Evolutionary conservation across 805 yeast genomes (phyloP).

Genomic region (Cyberlindnera misumaiensis): DNA sequence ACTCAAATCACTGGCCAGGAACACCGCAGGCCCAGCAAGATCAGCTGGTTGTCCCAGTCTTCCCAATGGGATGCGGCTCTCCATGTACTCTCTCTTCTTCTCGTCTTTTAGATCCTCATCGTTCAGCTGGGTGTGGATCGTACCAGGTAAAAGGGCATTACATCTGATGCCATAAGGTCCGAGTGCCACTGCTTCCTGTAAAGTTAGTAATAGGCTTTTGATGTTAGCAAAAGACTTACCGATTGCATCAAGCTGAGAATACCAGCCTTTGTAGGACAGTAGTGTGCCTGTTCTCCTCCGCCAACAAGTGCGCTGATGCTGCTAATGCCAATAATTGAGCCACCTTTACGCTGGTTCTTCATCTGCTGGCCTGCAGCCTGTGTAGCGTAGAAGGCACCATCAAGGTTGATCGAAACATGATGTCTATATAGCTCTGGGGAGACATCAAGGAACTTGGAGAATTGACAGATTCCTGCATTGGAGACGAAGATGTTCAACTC

Average conservation of each 20-base stretch:
- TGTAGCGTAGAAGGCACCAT: constrained; percentile 38
- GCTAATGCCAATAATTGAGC: constrained; percentile 38
- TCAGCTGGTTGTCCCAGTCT: constrained; percentile 33
- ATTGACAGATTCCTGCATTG: constrained; percentile 41
- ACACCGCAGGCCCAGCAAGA: constrained; percentile 36
- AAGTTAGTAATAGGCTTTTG: too few species aligned
- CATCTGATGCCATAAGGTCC: constrained; percentile 38
- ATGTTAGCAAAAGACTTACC: too few species aligned
- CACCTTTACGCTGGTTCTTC: constrained; percentile 39
- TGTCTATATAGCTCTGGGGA: constrained; percentile 29
- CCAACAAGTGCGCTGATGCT: constrained; percentile 40
- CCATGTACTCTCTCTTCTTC: constrained; percentile 31
- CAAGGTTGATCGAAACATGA: constrained; percentile 34
- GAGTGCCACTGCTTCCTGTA: constrained; percentile 37
- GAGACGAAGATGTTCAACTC: constrained; percentile 35
- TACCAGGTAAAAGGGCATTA: constrained; percentile 41
- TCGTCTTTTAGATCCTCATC: constrained; percentile 35
- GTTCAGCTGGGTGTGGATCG: constrained; percentile 35
- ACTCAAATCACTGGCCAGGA: too few species aligned
- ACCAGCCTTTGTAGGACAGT: constrained; percentile 45
- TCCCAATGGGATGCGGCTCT: constrained; percentile 33
- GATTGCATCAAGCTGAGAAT: constrained; percentile 37
- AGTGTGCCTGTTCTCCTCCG: constrained; percentile 38
- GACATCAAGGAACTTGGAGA: constrained; percentile 35
- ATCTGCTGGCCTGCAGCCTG: constrained; percentile 42